Evolutionary conservation across 768 basidiomycete species (phyloP).

Genomic region (Collybia sordida): DNA sequence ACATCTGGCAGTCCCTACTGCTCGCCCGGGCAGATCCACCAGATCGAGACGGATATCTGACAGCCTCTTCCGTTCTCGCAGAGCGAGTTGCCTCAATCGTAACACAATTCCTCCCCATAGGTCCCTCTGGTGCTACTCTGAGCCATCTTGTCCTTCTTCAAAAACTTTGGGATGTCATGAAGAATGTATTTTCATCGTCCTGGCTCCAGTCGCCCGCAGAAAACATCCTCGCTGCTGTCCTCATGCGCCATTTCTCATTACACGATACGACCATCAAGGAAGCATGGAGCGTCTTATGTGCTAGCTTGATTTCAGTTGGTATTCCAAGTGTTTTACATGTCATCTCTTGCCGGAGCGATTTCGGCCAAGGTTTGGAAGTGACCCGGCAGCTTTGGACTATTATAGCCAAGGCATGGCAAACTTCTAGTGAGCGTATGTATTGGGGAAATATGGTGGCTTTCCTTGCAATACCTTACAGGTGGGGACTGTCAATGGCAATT

Average conservation of each 20-base stretch:
- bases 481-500: slow-evolving; percentile 6
- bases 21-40: slow-evolving; percentile 45
- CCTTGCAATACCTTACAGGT: slow-evolving; percentile 51
- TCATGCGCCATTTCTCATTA: slow-evolving; percentile 43
- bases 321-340: slow-evolving; percentile 38
- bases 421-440: slow-evolving; percentile 18
- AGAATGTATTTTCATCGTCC: slow-evolving; percentile 41
- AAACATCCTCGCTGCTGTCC: slow-evolving; percentile 41
- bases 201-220: slow-evolving; percentile 46
- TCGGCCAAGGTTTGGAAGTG: slow-evolving; percentile 27
- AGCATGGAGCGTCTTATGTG: slow-evolving; percentile 51
- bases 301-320: slow-evolving; percentile 42
- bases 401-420: slow-evolving; percentile 33
- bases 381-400: slow-evolving; percentile 49
- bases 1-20: slow-evolving; percentile 58
- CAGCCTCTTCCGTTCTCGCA: slow-evolving; percentile 32
- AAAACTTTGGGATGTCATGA: slow-evolving; percentile 52
- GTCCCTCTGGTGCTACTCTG: slow-evolving; percentile 25
- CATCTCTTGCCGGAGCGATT: slow-evolving; percentile 25
- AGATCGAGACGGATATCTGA: slow-evolving; percentile 34
- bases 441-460: slow-evolving; percentile 46
- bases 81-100: slow-evolving; percentile 33
- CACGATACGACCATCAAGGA: slow-evolving; percentile 34
- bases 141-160: slow-evolving; percentile 36
- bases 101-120: slow-evolving; percentile 30